These are phyloP conservation scores for Warburgia ugandensis DNA, from an alignment of 164 flowering plant genomes.

Conservation along the genomic window DNA sequence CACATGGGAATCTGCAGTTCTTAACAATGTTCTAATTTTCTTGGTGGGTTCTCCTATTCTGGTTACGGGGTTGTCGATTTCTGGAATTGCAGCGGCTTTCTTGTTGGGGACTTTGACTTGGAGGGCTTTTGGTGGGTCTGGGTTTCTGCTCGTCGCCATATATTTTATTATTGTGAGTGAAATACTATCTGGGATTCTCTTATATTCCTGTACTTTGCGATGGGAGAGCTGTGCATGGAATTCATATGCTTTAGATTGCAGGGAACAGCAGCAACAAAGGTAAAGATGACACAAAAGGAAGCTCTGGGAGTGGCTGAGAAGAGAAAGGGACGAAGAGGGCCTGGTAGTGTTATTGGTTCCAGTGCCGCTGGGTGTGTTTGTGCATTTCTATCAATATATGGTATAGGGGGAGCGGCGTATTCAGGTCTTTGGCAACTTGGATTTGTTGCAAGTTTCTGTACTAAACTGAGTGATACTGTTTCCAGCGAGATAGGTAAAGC, in stretches of 20 bases:
- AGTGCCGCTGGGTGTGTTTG: conserved; percentile 99
- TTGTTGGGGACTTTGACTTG: conserved; percentile 84
- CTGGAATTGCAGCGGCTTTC: conserved; percentile 83
- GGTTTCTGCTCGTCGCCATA: conserved; percentile 73
- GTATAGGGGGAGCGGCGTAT: conserved; percentile 54
- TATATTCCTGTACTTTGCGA: neutral
- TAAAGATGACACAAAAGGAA: conserved; percentile 94
- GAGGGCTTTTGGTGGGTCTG: conserved; percentile 78
- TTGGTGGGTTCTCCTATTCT: conserved; percentile 71
- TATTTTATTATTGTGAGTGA: conserved; percentile 63
- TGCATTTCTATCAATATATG: conserved; percentile 69
- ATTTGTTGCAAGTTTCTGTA: conserved; percentile 93
- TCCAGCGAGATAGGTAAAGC: conserved; percentile 99
- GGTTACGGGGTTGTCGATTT: conserved; percentile 58
- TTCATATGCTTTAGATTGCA: conserved; percentile 14
- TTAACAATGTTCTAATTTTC: conserved; percentile 63
- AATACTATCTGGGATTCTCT: neutral
- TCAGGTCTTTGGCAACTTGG: conserved; percentile 70
- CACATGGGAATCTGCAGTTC: conserved; percentile 70
- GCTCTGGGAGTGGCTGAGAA: conserved; percentile 97
- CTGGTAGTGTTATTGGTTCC: conserved; percentile 95
- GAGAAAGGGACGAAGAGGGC: conserved; percentile 92
- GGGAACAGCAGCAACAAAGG: conserved; percentile 93
- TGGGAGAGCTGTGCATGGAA: neutral
- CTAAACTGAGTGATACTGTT: conserved; percentile 91